Evolutionary conservation across 192 early-diverging fungal genomes (phyloP).

Genomic region (Cetraspora pellucida): DNA sequence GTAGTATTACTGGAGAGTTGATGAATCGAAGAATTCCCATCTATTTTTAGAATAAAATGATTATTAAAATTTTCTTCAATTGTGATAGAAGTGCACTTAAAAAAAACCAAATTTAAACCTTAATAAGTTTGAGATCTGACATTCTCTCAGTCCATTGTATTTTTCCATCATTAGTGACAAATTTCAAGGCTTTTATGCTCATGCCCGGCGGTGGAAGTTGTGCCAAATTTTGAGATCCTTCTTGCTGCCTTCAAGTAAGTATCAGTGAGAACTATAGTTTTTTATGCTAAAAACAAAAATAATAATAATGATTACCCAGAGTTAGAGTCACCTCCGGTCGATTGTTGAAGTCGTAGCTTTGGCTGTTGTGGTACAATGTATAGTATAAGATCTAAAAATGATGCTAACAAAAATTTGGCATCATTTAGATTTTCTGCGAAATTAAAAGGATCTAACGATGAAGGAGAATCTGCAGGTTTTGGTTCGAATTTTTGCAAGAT

Average conservation of each 20-base stretch:
- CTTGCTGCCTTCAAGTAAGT: not conserved
- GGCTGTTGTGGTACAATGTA: conserved; percentile 50
- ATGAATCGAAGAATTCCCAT: conserved; percentile 51
- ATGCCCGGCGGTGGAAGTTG: conserved; percentile 48
- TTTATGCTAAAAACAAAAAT: no score
- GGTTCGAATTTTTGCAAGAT: conserved; percentile 47
- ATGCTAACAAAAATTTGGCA: conserved; percentile 52
- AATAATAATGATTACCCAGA: not conserved
- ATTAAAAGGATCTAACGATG: conserved; percentile 54
- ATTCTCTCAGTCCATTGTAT: conserved; percentile 60
- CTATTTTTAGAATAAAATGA: conserved; percentile 27
- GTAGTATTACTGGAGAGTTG: conserved; percentile 44
- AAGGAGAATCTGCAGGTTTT: conserved; percentile 40
- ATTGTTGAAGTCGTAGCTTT: not conserved
- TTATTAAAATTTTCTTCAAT: not conserved
- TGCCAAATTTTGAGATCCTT: conserved; percentile 24
- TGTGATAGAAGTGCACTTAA: not conserved
- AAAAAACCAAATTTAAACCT: conserved; percentile 33
- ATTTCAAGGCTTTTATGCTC: conserved; percentile 51
- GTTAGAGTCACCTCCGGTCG: not conserved
- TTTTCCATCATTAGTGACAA: conserved; percentile 75
- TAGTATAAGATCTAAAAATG: conserved; percentile 67
- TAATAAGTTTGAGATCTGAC: conserved; percentile 39
- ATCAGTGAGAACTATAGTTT: not conserved
- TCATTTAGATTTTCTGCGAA: conserved; percentile 60